Percentiles rank a stretch among this genome's conserved stretches.
phyloP scores from a whole-genome alignment of 2,329 filamentous ascomycete genomes.

The Fonsecaea monophora region DNA sequence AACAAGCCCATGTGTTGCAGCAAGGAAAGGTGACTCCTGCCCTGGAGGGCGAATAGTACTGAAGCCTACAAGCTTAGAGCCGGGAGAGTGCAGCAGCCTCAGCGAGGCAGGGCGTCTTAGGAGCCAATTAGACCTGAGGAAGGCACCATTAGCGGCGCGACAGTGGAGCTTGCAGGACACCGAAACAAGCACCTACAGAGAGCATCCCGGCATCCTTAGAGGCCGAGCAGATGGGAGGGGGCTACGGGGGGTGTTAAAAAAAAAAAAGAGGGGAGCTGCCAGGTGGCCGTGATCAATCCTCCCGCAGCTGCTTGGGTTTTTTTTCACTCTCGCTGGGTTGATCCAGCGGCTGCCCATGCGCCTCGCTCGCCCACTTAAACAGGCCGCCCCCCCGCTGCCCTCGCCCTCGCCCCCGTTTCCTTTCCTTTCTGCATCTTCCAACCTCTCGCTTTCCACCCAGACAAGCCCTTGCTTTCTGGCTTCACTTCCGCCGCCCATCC shows the following conservation, averaged over 20 bases:
- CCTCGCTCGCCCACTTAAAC: constrained; percentile 37
- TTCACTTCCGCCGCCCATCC: constrained; percentile 50
- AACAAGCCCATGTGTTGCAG: constrained; percentile 26
- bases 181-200: constrained; percentile 18
- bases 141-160: constrained; percentile 25
- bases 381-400: constrained; percentile 48
- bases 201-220: constrained; percentile 14
- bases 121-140: constrained; percentile 16
- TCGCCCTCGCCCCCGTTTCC: constrained; percentile 13
- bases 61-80: constrained; percentile 16
- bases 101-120: constrained; percentile 19
- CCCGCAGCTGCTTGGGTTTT: constrained; percentile 12
- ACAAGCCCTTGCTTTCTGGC: constrained; percentile 6
- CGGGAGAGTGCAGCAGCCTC: constrained; percentile 30
- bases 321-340: constrained; percentile 19
- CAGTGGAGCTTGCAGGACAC: constrained; percentile 26
- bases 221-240: constrained; percentile 10
- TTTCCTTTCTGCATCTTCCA: constrained; percentile 20
- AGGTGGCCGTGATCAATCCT: constrained; percentile 14
- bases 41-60: constrained; percentile 19
- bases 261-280: constrained; percentile 1
- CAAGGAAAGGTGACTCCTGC: constrained; percentile 12
- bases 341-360: constrained; percentile 34
- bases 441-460: constrained; percentile 20
- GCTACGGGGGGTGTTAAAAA: not conserved